A percentile compares a stretch with the other conserved stretches of the same genome.
phyloP scores from a whole-genome alignment of 495 filamentous ascomycete genomes.

The Entonaema liquescens region DNA sequence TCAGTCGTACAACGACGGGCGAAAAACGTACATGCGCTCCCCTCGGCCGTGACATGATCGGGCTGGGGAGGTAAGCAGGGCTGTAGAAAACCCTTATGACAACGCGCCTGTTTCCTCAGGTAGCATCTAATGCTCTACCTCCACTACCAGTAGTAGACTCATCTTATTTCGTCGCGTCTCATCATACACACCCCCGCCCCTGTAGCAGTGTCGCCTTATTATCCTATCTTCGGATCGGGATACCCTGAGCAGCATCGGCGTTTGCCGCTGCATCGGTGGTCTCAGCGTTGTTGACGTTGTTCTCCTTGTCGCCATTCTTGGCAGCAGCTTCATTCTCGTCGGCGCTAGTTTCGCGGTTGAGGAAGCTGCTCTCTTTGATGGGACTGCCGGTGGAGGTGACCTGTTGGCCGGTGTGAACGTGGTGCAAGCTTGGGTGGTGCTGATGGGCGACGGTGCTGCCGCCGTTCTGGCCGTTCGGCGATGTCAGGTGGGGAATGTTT shows the following conservation, averaged over 20 bases:
- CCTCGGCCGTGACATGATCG: not conserved
- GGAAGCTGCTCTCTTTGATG: constrained; percentile 84
- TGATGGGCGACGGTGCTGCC: constrained; percentile 55
- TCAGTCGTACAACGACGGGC: not conserved
- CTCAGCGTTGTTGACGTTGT: not conserved
- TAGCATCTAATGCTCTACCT: not conserved
- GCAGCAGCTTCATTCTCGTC: constrained; percentile 65
- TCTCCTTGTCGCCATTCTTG: constrained; percentile 42
- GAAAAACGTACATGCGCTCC: not conserved
- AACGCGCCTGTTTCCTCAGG: not conserved
- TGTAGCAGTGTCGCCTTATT: not conserved
- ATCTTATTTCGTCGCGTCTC: not conserved
- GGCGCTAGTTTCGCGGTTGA: constrained; percentile 78
- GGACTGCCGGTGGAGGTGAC: constrained; percentile 75
- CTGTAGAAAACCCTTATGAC: not conserved
- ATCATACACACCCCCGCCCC: not conserved
- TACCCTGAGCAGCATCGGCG: constrained; percentile 54
- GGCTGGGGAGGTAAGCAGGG: not conserved
- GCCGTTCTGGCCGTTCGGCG: constrained; percentile 62
- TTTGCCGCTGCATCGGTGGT: constrained; percentile 1
- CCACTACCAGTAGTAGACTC: not conserved
- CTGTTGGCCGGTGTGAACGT: constrained; percentile 50
- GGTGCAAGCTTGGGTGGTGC: constrained; percentile 55
- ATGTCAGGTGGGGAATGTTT: constrained; percentile 92
- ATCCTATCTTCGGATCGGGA: constrained; percentile 68